Evolutionary conservation across 805 yeast species (phyloP), one percentile per base, ranked within the genome.

Genomic region (Candida verbasci): DNA sequence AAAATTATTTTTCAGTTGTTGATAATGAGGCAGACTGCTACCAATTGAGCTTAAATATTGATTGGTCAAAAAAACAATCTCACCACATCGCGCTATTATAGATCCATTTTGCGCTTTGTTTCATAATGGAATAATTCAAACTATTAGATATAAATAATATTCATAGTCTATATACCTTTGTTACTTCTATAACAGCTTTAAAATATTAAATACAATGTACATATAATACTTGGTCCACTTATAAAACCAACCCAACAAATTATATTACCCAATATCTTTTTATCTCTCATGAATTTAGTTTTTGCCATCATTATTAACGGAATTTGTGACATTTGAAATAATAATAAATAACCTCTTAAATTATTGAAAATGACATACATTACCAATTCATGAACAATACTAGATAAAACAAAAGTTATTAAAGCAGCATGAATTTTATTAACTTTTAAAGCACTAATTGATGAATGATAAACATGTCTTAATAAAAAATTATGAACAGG

Each of bases 171-270:
- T n/a, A n/a, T n/a, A n/a, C n/a, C n/a, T n/a, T n/a, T n/a, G n/a
- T n/a, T n/a, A n/a, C n/a, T n/a, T n/a, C n/a, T n/a, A n/a, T n/a
- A n/a, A n/a, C n/a, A n/a, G n/a, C 16, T 14, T 48, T 62, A 88
- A 48, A 84, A 86, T 4, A 88, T 78, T 41, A 93, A 65, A 52
- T 91, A 91, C 44, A 87, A 65, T 1, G 94, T 77, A 55, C 95
- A 85, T 67, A 89, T 77, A 50, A 93, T 60, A 41, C 95, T 80
- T 7, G 97, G 97, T 1, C 96, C 96, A 7, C 82, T 70, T 31
- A 86, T 80, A 37, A 93, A 82, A 6, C 97, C 97, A 34, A 86
- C 53, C 97, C 97, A 91, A 60, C 93, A 93, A 15, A 86, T 65
- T 26, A 78, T 72, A 52, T 86, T 88, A 1, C 96, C 96, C 31